Percentiles rank a stretch among this genome's conserved stretches.
Conservation (phyloP, 441 rosid species). For the Corymbia calophylla region DNA sequence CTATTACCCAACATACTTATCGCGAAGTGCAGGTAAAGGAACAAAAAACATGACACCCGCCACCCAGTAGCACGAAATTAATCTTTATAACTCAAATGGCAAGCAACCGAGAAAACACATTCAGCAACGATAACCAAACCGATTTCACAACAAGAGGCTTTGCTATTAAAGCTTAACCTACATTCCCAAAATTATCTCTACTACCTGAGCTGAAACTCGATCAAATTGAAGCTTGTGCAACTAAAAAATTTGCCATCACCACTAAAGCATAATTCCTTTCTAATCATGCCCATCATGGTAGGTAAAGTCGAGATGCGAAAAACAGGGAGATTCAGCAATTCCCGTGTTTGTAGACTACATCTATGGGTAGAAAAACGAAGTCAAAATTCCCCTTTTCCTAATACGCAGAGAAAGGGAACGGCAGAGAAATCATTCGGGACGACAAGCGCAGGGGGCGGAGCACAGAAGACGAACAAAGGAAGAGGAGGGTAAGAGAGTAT, state of each 20-base stretch:
- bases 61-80: neutral
- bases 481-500: slow-evolving; percentile 9
- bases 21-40: neutral
- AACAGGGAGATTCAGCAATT: neutral
- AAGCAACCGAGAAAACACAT: neutral
- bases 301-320: neutral
- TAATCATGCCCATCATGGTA: neutral
- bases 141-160: neutral
- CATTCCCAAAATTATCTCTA: neutral
- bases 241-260: neutral
- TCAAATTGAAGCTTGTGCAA: neutral
- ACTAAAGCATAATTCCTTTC: neutral
- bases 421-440: neutral
- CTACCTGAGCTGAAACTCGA: neutral
- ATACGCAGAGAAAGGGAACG: neutral
- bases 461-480: neutral
- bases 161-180: neutral
- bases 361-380: neutral
- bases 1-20: neutral
- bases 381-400: neutral
- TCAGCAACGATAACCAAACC: neutral
- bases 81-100: neutral
- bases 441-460: neutral
- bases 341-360: neutral
- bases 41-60: neutral